A percentile compares a stretch with the other conserved stretches of the same genome.
phyloP scores from a whole-genome alignment of 305 asterid genomes.

The Striga hermonthica region DNA sequence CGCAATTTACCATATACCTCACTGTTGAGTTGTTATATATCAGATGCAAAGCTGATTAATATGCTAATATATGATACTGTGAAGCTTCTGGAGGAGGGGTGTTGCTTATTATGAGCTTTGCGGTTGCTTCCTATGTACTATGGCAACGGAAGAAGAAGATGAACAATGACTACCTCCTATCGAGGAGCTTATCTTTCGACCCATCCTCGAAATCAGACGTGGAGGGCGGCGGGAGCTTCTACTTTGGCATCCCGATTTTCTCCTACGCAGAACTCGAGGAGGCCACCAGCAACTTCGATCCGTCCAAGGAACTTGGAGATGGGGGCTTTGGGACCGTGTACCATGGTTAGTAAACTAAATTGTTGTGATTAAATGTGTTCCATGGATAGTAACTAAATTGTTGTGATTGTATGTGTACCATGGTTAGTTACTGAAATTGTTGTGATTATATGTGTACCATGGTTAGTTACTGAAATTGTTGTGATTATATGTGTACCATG shows the following conservation, averaged over 20 bases:
- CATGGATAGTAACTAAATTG: no score
- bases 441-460: constrained; percentile 41
- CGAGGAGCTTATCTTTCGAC: constrained; percentile 42
- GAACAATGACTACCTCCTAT: constrained; percentile 18
- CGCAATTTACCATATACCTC: background rate
- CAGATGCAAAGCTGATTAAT: background rate
- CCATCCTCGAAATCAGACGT: constrained; percentile 40
- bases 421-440: constrained; percentile 53
- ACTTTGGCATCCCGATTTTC: constrained; percentile 54
- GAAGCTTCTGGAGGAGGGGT: constrained; percentile 28
- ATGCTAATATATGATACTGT: constrained; percentile 25
- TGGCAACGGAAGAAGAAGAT: constrained; percentile 37
- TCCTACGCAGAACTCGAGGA: constrained; percentile 50
- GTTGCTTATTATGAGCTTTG: constrained; percentile 23
- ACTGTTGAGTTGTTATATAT: background rate
- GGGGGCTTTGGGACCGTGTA: constrained; percentile 73
- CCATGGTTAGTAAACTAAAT: constrained; percentile 39
- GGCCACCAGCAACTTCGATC: constrained; percentile 53
- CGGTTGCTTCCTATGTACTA: constrained; percentile 12
- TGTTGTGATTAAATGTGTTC: background rate
- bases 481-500: constrained; percentile 46
- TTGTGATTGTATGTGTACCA: no score
- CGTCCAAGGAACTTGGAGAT: constrained; percentile 52
- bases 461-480: no score
- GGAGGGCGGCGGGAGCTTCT: constrained; percentile 26